These are phyloP conservation scores for Cyberlindnera amylophila DNA, from an alignment of 805 yeast species.

Conservation along the genomic window DNA sequence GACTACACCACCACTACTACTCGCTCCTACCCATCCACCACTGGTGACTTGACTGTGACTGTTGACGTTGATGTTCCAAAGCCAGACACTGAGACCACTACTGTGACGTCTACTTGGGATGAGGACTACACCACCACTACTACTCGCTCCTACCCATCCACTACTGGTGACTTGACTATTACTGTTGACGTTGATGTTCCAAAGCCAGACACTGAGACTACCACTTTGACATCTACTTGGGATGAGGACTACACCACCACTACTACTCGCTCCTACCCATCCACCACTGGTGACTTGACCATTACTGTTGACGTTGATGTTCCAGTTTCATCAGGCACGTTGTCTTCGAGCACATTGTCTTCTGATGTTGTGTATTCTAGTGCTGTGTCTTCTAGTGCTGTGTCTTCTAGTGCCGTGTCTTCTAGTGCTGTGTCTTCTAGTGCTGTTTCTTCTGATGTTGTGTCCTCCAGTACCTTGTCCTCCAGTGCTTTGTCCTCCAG, in stretches of 20 bases:
- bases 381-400: too few relatives aligned
- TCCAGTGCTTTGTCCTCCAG: background rate
- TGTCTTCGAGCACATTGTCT: background rate
- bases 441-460: background rate
- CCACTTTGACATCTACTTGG: background rate
- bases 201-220: background rate
- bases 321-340: conserved; percentile 2
- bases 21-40: conserved; percentile 2
- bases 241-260: background rate
- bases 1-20: conserved; percentile 4
- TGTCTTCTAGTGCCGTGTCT: background rate
- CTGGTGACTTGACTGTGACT: conserved; percentile 13
- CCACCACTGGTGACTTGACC: conserved; percentile 10
- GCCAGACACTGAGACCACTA: background rate
- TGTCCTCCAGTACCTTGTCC: background rate
- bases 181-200: conserved; percentile 16
- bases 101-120: background rate
- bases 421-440: background rate
- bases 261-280: conserved; percentile 6
- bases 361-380: background rate
- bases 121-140: conserved; percentile 1
- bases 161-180: conserved; percentile 10
- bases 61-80: conserved; percentile 14
- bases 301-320: conserved; percentile 12
- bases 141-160: conserved; percentile 5